Percentiles rank a stretch among this genome's conserved stretches.
These are phyloP conservation scores for Schizosaccharomyces octosporus DNA, from an alignment of 805 yeast genomes.

Conservation along the genomic window DNA sequence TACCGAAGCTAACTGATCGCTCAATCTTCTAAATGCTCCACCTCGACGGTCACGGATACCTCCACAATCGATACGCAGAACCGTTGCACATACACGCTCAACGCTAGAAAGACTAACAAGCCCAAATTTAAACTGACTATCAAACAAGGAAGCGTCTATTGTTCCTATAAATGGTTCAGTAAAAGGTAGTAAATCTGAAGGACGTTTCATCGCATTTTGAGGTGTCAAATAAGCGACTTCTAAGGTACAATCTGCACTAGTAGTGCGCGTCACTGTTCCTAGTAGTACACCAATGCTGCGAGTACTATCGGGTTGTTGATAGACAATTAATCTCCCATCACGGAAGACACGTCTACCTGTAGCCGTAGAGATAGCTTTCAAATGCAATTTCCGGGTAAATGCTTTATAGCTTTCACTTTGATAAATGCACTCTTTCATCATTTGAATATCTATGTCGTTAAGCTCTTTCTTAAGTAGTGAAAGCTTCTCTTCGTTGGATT, in stretches of 20 bases:
- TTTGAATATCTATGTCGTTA: slow-evolving; percentile 18
- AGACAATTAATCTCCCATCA: slow-evolving; percentile 6
- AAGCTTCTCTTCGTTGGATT: slow-evolving; percentile 26
- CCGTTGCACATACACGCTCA: neutral
- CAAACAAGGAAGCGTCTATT: neutral
- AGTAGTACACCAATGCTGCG: neutral
- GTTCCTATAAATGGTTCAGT: neutral
- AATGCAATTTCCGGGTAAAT: slow-evolving; percentile 22
- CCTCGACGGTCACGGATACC: neutral
- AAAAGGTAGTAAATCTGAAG: neutral
- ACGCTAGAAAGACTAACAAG: neutral
- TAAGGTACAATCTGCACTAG: neutral
- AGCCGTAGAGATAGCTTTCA: slow-evolving; percentile 24
- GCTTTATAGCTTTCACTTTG: slow-evolving; percentile 23
- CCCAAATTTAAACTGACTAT: neutral
- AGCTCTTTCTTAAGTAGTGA: slow-evolving; percentile 14
- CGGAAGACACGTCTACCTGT: slow-evolving; percentile 24
- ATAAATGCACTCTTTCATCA: slow-evolving; percentile 23
- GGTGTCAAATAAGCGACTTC: neutral
- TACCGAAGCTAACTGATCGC: slow-evolving; percentile 3
- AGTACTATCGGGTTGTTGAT: slow-evolving; percentile 4
- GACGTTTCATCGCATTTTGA: neutral
- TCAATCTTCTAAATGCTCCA: neutral
- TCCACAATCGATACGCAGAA: neutral
- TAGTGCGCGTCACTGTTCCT: neutral